Evolutionary conservation across 2,329 filamentous ascomycete species (phyloP), one percentile per base, ranked within the genome.

Genomic region (Ceratocystis colombiana): DNA sequence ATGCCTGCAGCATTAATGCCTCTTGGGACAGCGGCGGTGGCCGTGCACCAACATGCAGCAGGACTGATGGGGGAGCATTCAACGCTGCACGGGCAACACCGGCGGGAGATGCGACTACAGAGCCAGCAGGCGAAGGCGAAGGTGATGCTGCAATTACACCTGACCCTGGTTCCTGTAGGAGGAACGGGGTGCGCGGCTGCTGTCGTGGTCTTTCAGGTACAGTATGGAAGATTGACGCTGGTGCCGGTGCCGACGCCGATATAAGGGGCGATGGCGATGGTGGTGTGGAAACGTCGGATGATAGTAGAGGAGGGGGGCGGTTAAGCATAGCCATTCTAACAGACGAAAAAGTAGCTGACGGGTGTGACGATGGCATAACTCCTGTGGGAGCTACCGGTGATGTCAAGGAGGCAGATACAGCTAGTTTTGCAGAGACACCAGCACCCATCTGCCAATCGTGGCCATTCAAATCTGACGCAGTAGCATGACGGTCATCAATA

Each of bases 1-100:
- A 57, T 28, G 53, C 53, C 53, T 57, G 53, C 15, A 57, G 33
- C 63, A 64, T 53, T n/a, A 64, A n/a, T 17, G 63, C 63, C 28
- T 57, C 63, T 33, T 64, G 63, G 22, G 63, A 64, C 30, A 64
- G 25, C 30, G 63, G 63, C 2, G 63, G 63, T 7, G 63, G 63
- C 8, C 63, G 63, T 22, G 50, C 48, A 25, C 48, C 48, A 22
- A 46, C 48, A 37, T 55, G 50, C 48, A 55, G 15, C 46, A 64
- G 46, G 7, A 30, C 61, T 10, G 37, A 41, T 41, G 61, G 61
- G 7, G 20, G 3, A 7, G 41, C 41, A n/a, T 37, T 20, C 5
- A 28, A n/a, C 41, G 61, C 25, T 22, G 61, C 22, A 15, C 25
- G 37, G 12, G 37, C 22, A 20, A 28, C 30, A 12, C 61, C 61